Percentiles rank a stretch among this genome's conserved stretches.
Evolutionary conservation across 139 green algal species (phyloP).

Genomic region (Medakamo hakoo): DNA sequence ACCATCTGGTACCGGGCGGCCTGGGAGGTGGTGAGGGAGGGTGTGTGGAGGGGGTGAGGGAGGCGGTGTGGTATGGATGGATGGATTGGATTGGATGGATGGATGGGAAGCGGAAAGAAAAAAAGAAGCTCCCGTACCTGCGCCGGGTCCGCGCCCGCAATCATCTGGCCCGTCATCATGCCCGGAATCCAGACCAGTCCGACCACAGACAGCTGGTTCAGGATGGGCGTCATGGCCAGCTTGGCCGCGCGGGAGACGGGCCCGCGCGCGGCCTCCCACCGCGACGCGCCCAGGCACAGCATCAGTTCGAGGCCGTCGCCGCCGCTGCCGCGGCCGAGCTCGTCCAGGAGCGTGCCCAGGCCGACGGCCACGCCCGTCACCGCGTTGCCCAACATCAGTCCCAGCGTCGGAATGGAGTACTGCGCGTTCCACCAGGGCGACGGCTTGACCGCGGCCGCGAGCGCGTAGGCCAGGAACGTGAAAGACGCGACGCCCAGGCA

Average conservation of each 20-base stretch:
- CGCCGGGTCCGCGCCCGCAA: slow-evolving; percentile 42
- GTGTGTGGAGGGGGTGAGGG: neutral
- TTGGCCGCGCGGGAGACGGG: slow-evolving; percentile 20
- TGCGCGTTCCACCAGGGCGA: slow-evolving; percentile 46
- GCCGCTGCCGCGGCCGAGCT: slow-evolving; percentile 11
- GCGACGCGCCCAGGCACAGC: slow-evolving; percentile 52
- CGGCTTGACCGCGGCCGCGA: slow-evolving; percentile 34
- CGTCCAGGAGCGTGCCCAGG: slow-evolving; percentile 36
- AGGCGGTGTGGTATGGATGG: neutral
- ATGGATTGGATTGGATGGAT: no score
- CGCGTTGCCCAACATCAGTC: slow-evolving; percentile 70
- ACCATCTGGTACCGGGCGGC: slow-evolving; percentile 60
- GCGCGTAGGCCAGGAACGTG: slow-evolving; percentile 27
- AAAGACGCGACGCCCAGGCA: slow-evolving; percentile 17
- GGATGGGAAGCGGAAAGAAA: no score
- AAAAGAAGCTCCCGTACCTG: slow-evolving; percentile 16
- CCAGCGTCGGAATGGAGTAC: slow-evolving; percentile 46
- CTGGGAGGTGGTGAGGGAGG: slow-evolving; percentile 12
- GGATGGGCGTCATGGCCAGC: slow-evolving; percentile 54
- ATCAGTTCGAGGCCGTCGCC: slow-evolving; percentile 46
- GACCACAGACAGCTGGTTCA: slow-evolving; percentile 67
- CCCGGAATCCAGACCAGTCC: slow-evolving; percentile 49
- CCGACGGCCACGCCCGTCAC: slow-evolving; percentile 54
- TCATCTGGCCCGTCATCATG: slow-evolving; percentile 77
- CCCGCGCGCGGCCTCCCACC: slow-evolving; percentile 44